Percentiles rank a stretch among this genome's conserved stretches.
Conservation (phyloP, 2,329 filamentous ascomycete genomes). For the Huntiella bhutanensis region DNA sequence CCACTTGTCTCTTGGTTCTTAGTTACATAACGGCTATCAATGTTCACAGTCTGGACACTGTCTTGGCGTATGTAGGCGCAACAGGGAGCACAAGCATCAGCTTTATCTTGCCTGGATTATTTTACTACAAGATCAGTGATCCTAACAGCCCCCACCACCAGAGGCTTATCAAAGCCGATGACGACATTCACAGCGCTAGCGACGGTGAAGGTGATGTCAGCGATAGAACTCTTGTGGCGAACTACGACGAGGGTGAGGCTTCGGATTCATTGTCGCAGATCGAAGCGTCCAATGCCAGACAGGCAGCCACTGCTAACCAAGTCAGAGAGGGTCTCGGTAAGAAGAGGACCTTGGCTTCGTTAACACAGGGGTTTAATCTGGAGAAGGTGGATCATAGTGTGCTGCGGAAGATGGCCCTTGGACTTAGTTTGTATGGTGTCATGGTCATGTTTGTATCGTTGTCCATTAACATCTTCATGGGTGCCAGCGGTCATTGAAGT, state of each 20-base stretch:
- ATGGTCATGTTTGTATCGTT: constrained; percentile 82
- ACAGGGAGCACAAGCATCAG: constrained; percentile 91
- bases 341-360: constrained; percentile 22
- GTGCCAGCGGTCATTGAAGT: constrained; percentile 2
- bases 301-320: not conserved
- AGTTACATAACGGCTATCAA: constrained; percentile 83
- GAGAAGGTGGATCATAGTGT: constrained; percentile 43
- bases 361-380: constrained; percentile 31
- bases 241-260: constrained; percentile 48
- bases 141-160: constrained; percentile 78
- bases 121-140: constrained; percentile 95
- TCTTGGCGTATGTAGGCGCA: constrained; percentile 85
- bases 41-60: constrained; percentile 72
- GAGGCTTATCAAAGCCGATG: constrained; percentile 73
- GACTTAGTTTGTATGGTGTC: constrained; percentile 62
- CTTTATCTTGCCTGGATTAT: constrained; percentile 87
- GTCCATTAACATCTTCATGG: constrained; percentile 46
- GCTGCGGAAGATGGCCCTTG: constrained; percentile 56
- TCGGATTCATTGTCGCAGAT: constrained; percentile 18
- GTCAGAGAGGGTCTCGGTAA: not conserved
- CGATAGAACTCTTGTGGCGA: constrained; percentile 59
- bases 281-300: not conserved
- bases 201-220: constrained; percentile 18
- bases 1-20: constrained; percentile 64
- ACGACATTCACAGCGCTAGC: constrained; percentile 48